Base-by-base conservation (phyloP, 2,329 filamentous ascomycete genomes). In the Monosporascus sp. region DNA sequence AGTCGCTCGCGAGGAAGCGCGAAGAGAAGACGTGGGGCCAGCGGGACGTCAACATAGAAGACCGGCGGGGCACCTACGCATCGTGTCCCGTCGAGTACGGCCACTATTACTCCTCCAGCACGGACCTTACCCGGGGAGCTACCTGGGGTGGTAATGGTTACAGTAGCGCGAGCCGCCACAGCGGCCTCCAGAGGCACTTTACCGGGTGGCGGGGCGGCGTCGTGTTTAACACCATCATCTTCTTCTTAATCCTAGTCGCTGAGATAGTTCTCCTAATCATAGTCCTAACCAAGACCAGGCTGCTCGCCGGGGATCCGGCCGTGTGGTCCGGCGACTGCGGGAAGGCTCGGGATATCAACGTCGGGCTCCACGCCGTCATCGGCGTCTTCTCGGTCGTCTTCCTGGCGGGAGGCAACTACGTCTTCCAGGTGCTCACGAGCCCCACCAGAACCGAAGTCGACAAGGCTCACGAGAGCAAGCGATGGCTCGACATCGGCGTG, bases 401-500 rank as follows among this genome's bases (percentile, higher is more conserved):
- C 20, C 63, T 82, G 14, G 74, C 74, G 1, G 75, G 74, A 3
- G 78, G 74, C 11, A 80, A 80, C 65, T 82, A 81, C 60, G 69
- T 72, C 40, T 78, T 79, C 53, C 79, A 82, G 63, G 70, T 80
- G n/a, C 72, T 82, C 14, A 73, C 70, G 59, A 81, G 78, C 57
- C 80, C 79, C 6, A 81, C 78, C 7, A 72, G 79, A 41, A 63
- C 63, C 11, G 79, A 82, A 58, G 62, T 82, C 8, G 68, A 72
- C 28, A 63, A 58, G 14, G 78, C 78, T 5, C 80, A 82, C 57
- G 67, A 65, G 11, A 67, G 64, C 37, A 70, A 68, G 58, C 67
- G 62, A 45, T 81, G 78, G 79, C 64, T 82, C 49, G 78, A 82
- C 55, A 76, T 82, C 28, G 79, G 79, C 7, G 70, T 81, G 18